These are phyloP conservation scores for Pseudodiploospora longispora DNA, from an alignment of 2,329 filamentous ascomycete genomes.

Conservation along the genomic window DNA sequence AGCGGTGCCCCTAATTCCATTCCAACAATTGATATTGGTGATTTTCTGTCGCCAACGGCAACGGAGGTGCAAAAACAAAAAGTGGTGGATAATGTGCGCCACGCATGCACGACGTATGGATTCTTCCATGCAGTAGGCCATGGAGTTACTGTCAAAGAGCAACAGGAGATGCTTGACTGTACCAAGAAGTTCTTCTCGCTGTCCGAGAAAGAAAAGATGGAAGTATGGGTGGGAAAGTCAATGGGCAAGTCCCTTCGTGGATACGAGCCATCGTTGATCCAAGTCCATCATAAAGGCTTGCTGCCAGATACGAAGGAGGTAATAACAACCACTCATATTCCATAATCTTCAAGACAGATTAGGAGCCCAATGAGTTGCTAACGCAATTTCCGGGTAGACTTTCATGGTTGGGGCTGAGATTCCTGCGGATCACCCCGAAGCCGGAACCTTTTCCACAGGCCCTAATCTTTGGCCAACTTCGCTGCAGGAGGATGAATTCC, in stretches of 20 bases:
- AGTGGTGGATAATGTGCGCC: slow-evolving; percentile 11
- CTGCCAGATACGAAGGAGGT: slow-evolving; percentile 20
- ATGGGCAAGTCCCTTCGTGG: slow-evolving; percentile 18
- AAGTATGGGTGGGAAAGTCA: slow-evolving; percentile 14
- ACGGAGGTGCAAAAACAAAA: neutral
- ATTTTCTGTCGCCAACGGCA: no score
- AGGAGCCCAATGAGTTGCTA: no score
- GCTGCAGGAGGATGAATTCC: slow-evolving; percentile 11
- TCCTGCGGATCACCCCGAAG: slow-evolving; percentile 16
- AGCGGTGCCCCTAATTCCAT: no score
- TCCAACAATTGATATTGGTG: no score
- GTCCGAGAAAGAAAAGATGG: slow-evolving; percentile 17
- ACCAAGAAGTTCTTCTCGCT: slow-evolving; percentile 15
- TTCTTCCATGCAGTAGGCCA: slow-evolving; percentile 25
- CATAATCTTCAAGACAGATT: slow-evolving; percentile 16
- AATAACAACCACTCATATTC: slow-evolving; percentile 23
- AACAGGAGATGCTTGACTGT: slow-evolving; percentile 13
- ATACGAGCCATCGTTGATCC: slow-evolving; percentile 19
- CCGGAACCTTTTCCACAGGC: slow-evolving; percentile 9
- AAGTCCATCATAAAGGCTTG: slow-evolving; percentile 17
- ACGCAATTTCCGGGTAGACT: slow-evolving; percentile 11
- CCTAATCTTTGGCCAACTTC: slow-evolving; percentile 17
- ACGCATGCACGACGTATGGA: slow-evolving; percentile 19
- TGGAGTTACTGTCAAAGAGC: slow-evolving; percentile 16
- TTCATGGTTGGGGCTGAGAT: slow-evolving; percentile 16